Percentiles rank a stretch among this genome's conserved stretches.
Conservation (phyloP, 192 early-diverging fungal genomes). For the Polychytrium aggregatum region DNA sequence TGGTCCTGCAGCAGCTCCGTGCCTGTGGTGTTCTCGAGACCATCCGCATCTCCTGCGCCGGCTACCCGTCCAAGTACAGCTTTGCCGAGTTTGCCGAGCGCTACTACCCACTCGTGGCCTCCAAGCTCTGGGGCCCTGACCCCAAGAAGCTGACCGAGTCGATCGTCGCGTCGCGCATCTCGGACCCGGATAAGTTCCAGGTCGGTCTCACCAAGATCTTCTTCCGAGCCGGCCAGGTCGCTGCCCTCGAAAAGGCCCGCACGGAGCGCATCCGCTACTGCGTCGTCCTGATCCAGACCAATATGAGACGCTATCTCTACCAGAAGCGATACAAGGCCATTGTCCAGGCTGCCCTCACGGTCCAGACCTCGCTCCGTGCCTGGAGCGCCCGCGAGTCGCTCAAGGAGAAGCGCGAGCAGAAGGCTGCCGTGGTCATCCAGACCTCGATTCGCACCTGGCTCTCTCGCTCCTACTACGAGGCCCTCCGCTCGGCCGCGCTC, state of each 20-base stretch:
- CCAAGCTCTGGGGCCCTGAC: constrained; percentile 42
- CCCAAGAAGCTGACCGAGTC: constrained; percentile 27
- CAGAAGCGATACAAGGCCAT: constrained; percentile 16
- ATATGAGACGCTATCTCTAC: constrained; percentile 60
- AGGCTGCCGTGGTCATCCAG: constrained; percentile 73
- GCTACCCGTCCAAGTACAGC: constrained; percentile 83
- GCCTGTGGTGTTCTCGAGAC: constrained; percentile 99
- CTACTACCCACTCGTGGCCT: constrained; percentile 43
- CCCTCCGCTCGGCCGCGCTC: constrained; percentile 18
- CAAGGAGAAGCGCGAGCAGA: constrained; percentile 39
- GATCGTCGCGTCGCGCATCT: constrained; percentile 53
- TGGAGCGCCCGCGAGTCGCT: constrained; percentile 52
- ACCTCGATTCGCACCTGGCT: constrained; percentile 54
- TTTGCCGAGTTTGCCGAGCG: constrained; percentile 90
- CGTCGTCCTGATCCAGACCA: constrained; percentile 82
- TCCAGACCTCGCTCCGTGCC: constrained; percentile 55
- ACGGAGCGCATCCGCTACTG: constrained; percentile 69
- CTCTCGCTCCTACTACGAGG: constrained; percentile 22
- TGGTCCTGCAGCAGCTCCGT: constrained; percentile 87
- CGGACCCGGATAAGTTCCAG: constrained; percentile 80
- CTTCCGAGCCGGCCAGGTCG: constrained; percentile 87
- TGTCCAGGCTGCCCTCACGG: constrained; percentile 38
- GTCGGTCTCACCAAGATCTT: constrained; percentile 94
- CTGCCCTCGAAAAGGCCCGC: constrained; percentile 80
- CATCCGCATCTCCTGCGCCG: constrained; percentile 95